These are phyloP conservation scores for Sordaria brevicollis DNA, from an alignment of 495 filamentous ascomycete species.

Conservation along the genomic window DNA sequence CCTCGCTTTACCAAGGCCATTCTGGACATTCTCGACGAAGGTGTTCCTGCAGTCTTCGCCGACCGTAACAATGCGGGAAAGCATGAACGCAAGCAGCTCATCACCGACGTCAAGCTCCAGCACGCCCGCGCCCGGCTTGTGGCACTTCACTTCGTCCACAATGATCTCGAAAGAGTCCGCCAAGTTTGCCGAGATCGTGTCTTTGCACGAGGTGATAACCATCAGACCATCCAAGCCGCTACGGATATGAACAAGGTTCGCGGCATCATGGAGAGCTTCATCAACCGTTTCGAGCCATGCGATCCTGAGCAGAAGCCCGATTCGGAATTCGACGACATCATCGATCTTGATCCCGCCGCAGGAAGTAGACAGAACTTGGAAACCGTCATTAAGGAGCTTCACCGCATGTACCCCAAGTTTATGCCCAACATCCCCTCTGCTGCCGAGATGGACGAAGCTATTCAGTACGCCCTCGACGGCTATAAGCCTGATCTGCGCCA, in stretches of 20 bases:
- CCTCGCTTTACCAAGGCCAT: slow-evolving; percentile 61
- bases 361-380: slow-evolving; percentile 82
- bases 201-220: slow-evolving; percentile 81
- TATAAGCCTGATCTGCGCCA: slow-evolving; percentile 70
- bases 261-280: slow-evolving; percentile 92
- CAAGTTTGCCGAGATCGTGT: slow-evolving; percentile 71
- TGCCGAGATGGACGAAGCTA: slow-evolving; percentile 72
- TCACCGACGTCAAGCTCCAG: slow-evolving; percentile 58
- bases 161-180: slow-evolving; percentile 56
- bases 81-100: slow-evolving; percentile 77
- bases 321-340: slow-evolving; percentile 64
- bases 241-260: slow-evolving; percentile 56
- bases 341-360: slow-evolving; percentile 68
- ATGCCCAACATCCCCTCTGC: slow-evolving; percentile 58
- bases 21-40: slow-evolving; percentile 43
- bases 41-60: slow-evolving; percentile 64
- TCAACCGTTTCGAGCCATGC: slow-evolving; percentile 70
- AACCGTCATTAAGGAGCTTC: slow-evolving; percentile 58
- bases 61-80: slow-evolving; percentile 90
- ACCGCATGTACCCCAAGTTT: slow-evolving; percentile 62
- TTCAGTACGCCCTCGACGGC: slow-evolving; percentile 61
- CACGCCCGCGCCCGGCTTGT: slow-evolving; percentile 59
- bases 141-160: slow-evolving; percentile 88
- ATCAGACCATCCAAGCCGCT: slow-evolving; percentile 90
- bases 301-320: slow-evolving; percentile 58